Base-by-base conservation (phyloP, 352 stramenopile species). In the Peronospora farinosa region DNA sequence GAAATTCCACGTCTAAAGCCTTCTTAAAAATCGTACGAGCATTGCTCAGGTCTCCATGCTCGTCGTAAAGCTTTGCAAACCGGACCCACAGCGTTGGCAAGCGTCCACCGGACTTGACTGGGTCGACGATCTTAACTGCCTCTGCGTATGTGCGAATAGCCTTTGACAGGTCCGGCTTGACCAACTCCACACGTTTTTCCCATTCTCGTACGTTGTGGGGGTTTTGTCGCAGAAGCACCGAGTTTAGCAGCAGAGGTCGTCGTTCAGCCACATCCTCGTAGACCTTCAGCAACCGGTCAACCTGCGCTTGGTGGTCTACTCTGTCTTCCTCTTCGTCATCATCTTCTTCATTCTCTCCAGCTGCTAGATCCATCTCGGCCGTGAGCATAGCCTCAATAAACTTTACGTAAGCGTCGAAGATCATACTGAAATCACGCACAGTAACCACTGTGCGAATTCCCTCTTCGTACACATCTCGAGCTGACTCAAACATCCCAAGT, bases 381-480 rank as follows among this genome's bases (percentile, higher is more conserved):
- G 89, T 96, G 12, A 99, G 72, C 58, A 99, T 89, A 16, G 84
- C 90, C 69, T 99, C 96, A 69, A 99, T 92, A 68, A 99, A 98
- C 70, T 98, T 91, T 16, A 97, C 77, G 65, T 99, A 99, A 2
- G 96, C 92, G 67, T 99, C 97, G 51, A 98, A 99, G 21, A 99
- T 86, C 65, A 98, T 88, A 55, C 88, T 98, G 58, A 99, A 99
- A 74, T 99, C 97, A 8, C 96, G 88, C 36, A 92, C 80, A 0
- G 78, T 91, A 40, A 88, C 38, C 10, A 91, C 79, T 0, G 72
- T 80, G 15, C 70, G 61, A 23, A 88, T 74, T 8, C 88, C 84
- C 57, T 93, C 83, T 69, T 98, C 95, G 57, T 98, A 99, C 11
- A 99, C 79, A 56, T 97, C 89, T 30, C 96, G 80, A 10, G 97